Base-by-base conservation (phyloP, 805 yeast genomes). In the Lipomyces yamadae region DNA sequence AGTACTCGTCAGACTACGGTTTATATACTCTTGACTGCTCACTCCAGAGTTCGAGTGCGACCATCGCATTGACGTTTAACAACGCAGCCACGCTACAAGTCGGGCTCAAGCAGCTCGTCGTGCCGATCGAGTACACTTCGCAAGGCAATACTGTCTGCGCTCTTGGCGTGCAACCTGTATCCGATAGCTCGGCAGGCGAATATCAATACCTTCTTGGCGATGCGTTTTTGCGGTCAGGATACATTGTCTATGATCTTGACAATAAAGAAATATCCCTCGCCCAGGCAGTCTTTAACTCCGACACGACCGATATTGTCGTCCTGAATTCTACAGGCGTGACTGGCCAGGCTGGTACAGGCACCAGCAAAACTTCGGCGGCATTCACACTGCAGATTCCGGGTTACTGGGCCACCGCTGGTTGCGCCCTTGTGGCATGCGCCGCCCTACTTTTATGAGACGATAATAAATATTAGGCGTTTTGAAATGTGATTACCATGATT, bases 171-270 rank as follows among this genome's bases (percentile, higher is more conserved):
- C 66, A 65, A 58, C 63, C 48, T 32, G 32, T 37, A 61, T 57
- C 56, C 29, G 10, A 60, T 18, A 37, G 4, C 11, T 11, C 65
- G 15, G 5, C 32, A 74, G 57, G 58, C 45, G 60, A 60, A 32
- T 57, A 68, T 2, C 61, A 67, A 71, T 74, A 73, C 35, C 63
- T 68, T 60, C 78, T 87, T 48, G 90, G 91, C 18, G 90, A 87
- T 72, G 82, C 82, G 60, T 81, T 88, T 72, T 76, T 88, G 66
- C 79, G 88, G 69, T 81, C 84, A 65, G 87, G 88, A 1, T 89
- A 88, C 75, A 81, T 86, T 34, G 91, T 87, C 15, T 87, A 83
- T 76, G 89, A 89, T 75, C 77, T 87, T 61, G 90, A 86, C 39
- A 83, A 83, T 73, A 77, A 77, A 58, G 81, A 84, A 72, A 79